Base-by-base conservation (phyloP, 2,329 filamentous ascomycete genomes). In the Alternaria brassicicola region DNA sequence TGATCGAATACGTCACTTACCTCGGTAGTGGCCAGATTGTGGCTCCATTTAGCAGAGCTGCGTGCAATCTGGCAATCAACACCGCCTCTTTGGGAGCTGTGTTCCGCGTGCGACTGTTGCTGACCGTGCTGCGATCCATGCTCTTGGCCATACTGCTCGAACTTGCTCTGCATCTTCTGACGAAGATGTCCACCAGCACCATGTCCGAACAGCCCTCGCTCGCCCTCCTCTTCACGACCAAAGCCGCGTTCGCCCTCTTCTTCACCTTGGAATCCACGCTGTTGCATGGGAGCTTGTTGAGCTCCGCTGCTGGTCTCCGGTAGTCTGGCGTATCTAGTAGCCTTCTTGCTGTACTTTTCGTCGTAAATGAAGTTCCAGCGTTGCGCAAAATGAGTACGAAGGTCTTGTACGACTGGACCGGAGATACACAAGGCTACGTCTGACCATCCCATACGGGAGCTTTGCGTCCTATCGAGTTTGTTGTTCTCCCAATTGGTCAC, bases 321-420 rank as follows among this genome's bases (percentile, higher is more conserved):
- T 19, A 77, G 67, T 49, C 64, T 75, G 66, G 63, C 31, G 63
- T 87, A 88, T 55, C 84, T 78, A 4, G 74, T 69, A 43, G 85
- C 80, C 15, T 85, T 83, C 31, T 84, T 82, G 59, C 81, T 79
- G 73, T 97, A 97, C 76, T 97, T 97, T 50, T 90, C 87, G 55
- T 88, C 84, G 64, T 87, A 96, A 64, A 97, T 93, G 73, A 91
- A 96, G 79, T 97, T 97, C 92, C 93, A 97, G 67, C 93, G 83
- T 71, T 96, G 89, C 2, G 88, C 84, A 69, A 97, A 97, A 74
- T 97, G 92, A 5, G 85, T 84, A 30, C 87, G 82, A 30, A 97
- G 81, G 74, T 91, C 92, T 62, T 89, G 82, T 0, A 94, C 88
- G 9, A 92, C 89, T 0, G 88, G 88, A 0, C 93, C 93, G 13